Base-by-base conservation (phyloP, 768 basidiomycete genomes). In the Vararia minispora region DNA sequence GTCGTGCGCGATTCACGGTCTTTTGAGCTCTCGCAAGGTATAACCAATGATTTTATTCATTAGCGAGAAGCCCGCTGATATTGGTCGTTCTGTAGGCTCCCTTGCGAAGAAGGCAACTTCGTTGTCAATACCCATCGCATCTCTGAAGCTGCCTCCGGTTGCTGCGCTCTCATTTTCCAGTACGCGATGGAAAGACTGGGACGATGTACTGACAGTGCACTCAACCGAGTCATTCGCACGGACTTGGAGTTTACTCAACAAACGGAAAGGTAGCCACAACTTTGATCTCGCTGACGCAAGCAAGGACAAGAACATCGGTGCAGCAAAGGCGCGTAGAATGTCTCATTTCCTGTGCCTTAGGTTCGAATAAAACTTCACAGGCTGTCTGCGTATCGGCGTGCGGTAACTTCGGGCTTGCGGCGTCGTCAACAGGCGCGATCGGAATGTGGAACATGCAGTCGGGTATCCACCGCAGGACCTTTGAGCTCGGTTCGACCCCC, bases 381-480 rank as follows among this genome's bases (percentile, higher is more conserved):
- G 72, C 81, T 11, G 85, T 92, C 13, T 86, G 81, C 45, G 83
- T 97, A 14, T 83, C 91, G 3, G 83, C 88, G 0, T 99, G 95
- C 53, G 95, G 95, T 6, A 98, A 98, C 53, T 99, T 97, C 54
- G 88, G 85, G 21, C 58, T 98, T 9, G 88, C 76, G 3, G 78
- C 89, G 18, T 82, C 83, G 1, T 85, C 86, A 2, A 79, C 74
- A 0, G 85, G 87, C 2, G 69, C 68, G 18, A 82, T 98, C 27
- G 58, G 76, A 41, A 80, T 92, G 80, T 98, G 89, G 84, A 99
- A 97, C 55, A 77, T 99, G 78, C 94, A 99, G 58, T 90, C 86
- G 3, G 95, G 95, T 2, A 71, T 91, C 41, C 72, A 74, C 49
- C 70, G 94, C 31, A 86, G 83, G 59, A 67, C 71, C 2, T 97